A percentile compares a stretch with the other conserved stretches of the same genome.
Evolutionary conservation across 129 eudicot species (phyloP).

Genomic region (Deinandra increscens): DNA sequence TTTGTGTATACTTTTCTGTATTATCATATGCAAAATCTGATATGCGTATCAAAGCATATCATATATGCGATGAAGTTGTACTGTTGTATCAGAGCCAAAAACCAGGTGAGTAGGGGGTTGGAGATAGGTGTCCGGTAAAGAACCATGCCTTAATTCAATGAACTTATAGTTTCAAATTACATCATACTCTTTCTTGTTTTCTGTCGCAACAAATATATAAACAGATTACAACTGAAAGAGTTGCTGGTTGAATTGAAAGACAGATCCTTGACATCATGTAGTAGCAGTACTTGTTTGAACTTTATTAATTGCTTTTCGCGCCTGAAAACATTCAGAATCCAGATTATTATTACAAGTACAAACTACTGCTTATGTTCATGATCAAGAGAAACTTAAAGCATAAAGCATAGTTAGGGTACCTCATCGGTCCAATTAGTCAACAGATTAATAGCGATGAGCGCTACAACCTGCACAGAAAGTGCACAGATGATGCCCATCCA

Average conservation of each 20-base stretch:
- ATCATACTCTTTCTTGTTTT: too few species aligned
- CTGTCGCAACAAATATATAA: not conserved
- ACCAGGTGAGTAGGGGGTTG: too few species aligned
- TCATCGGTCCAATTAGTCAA: conserved; percentile 55
- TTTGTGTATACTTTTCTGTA: not conserved
- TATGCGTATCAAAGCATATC: not conserved
- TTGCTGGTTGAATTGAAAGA: conserved; percentile 2
- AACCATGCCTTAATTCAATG: too few species aligned
- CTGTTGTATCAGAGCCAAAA: too few species aligned
- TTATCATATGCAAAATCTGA: not conserved
- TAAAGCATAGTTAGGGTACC: conserved; percentile 26
- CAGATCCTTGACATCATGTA: not conserved
- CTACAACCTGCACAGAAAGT: conserved; percentile 55
- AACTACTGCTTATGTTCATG: not conserved
- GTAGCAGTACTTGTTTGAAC: conserved; percentile 31
- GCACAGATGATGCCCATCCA: conserved; percentile 77
- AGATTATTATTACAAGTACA: not conserved
- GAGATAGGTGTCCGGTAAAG: too few species aligned
- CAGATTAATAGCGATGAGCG: conserved; percentile 46
- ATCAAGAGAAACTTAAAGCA: conserved; percentile 1
- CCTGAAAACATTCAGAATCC: conserved; percentile 26
- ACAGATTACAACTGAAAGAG: not conserved
- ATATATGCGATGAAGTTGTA: not conserved
- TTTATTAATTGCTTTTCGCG: conserved; percentile 23
- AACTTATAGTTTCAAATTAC: too few species aligned